Conservation (phyloP, 805 yeast genomes). For the Saccharomycopsis sp. region DNA sequence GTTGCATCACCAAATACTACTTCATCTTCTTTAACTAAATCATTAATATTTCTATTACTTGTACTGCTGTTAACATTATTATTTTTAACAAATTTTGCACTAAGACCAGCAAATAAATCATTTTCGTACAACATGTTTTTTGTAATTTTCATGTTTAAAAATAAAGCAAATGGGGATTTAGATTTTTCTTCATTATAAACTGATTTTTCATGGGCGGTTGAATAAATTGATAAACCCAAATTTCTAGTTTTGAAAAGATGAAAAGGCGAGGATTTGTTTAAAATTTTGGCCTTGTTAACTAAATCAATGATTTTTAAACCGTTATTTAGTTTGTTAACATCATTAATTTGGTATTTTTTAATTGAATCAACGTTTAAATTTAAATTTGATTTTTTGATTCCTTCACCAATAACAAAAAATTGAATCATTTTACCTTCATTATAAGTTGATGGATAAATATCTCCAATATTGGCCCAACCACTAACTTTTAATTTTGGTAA, state of each 20-base stretch:
- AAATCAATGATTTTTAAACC: conserved; percentile 41
- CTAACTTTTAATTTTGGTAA: conserved; percentile 63
- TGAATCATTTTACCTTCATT: conserved; percentile 20
- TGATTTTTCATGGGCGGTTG: conserved; percentile 57
- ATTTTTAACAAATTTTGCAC: conserved; percentile 32
- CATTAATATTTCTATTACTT: not conserved
- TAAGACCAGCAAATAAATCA: conserved; percentile 37
- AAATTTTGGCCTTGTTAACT: conserved; percentile 56
- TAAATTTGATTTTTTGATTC: conserved; percentile 20
- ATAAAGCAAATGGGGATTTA: conserved; percentile 54
- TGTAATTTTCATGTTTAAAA: conserved; percentile 47
- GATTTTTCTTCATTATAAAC: conserved; percentile 43
- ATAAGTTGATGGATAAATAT: conserved; percentile 39
- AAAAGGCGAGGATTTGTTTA: conserved; percentile 75
- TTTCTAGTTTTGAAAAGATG: conserved; percentile 57
- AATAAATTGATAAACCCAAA: conserved; percentile 36
- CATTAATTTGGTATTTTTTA: conserved; percentile 23
- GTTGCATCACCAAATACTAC: conserved; percentile 3
- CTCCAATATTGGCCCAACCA: conserved; percentile 54
- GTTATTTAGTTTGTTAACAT: conserved; percentile 21
- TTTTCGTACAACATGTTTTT: conserved; percentile 27
- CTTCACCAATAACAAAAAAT: conserved; percentile 17
- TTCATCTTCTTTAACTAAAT: not conserved
- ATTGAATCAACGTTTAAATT: conserved; percentile 7
- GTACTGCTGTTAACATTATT: conserved; percentile 16